A percentile compares a stretch with the other conserved stretches of the same genome.
phyloP scores from a whole-genome alignment of 345 rosid species.

The Crucihimalaya himalaica region DNA sequence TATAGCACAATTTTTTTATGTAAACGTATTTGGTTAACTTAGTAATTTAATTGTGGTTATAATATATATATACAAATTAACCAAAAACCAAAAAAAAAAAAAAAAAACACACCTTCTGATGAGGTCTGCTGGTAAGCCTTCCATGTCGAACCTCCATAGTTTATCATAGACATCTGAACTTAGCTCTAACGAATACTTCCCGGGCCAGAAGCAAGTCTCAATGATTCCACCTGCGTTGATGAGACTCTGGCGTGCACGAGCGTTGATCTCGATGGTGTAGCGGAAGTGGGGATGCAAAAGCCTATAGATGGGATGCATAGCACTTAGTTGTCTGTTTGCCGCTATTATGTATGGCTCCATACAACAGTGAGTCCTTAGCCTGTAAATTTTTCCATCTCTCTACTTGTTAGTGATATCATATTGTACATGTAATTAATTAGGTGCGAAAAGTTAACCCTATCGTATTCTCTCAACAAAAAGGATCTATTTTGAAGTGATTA shows the following conservation, averaged over 20 bases:
- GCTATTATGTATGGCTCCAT: conserved; percentile 74
- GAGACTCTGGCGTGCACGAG: conserved; percentile 61
- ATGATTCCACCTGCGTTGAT: conserved; percentile 62
- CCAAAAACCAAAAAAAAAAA: no score
- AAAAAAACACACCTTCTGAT: conserved; percentile 21
- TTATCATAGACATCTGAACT: conserved; percentile 49
- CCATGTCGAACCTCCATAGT: conserved; percentile 43
- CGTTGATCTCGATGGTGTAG: conserved; percentile 79
- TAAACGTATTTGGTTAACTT: background rate
- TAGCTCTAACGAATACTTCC: conserved; percentile 56
- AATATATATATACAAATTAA: background rate
- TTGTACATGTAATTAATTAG: background rate
- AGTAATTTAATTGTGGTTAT: background rate
- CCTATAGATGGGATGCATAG: conserved; percentile 66
- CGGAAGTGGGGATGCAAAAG: conserved; percentile 71
- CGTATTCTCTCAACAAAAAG: background rate
- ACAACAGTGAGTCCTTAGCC: conserved; percentile 75
- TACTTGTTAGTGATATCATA: background rate
- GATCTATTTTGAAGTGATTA: background rate
- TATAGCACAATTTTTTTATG: background rate
- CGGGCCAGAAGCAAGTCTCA: conserved; percentile 61
- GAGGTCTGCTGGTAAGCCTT: conserved; percentile 42
- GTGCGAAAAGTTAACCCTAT: background rate
- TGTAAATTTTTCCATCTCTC: conserved; percentile 12
- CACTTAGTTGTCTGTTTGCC: conserved; percentile 66